Percentiles rank a stretch among this genome's conserved stretches.
These are phyloP conservation scores for Posidonia australis DNA, from an alignment of 106 monocot genomes.

Conservation along the genomic window DNA sequence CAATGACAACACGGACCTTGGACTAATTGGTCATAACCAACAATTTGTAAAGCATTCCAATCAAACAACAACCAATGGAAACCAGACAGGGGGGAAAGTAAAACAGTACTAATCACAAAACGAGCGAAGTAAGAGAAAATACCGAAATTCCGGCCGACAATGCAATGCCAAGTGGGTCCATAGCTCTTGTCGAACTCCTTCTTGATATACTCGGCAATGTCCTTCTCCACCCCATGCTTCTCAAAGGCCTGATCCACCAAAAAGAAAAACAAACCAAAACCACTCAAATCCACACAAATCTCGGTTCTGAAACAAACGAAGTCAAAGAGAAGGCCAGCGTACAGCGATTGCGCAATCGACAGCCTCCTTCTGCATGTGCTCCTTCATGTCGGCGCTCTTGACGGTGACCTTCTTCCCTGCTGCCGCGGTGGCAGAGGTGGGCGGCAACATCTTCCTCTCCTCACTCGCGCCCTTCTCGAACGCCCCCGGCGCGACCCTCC, in stretches of 20 bases:
- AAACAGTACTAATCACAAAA: neutral
- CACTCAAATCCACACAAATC: neutral
- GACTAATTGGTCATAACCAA: neutral
- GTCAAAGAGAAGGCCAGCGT: neutral
- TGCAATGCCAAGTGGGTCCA: slow-evolving; percentile 98
- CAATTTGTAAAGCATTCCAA: neutral
- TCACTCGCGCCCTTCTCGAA: slow-evolving; percentile 13
- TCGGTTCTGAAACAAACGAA: neutral
- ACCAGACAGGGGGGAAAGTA: neutral
- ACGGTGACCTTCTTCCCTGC: slow-evolving; percentile 39
- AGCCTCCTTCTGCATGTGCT: slow-evolving; percentile 80
- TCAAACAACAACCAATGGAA: neutral
- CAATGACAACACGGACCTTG: no score
- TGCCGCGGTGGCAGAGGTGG: slow-evolving; percentile 7
- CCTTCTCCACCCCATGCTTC: slow-evolving; percentile 85
- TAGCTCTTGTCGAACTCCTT: slow-evolving; percentile 95
- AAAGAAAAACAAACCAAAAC: slow-evolving; percentile 3
- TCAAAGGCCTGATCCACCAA: slow-evolving; percentile 57
- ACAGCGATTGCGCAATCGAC: slow-evolving; percentile 74
- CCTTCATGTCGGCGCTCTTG: slow-evolving; percentile 99
- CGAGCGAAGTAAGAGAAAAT: neutral
- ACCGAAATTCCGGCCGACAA: slow-evolving; percentile 96
- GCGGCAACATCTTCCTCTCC: slow-evolving; percentile 26
- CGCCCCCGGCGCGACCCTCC: neutral
- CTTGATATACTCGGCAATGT: slow-evolving; percentile 89